These are phyloP conservation scores for Mortierella alpina DNA, from an alignment of 192 early-diverging fungal genomes.

Conservation along the genomic window DNA sequence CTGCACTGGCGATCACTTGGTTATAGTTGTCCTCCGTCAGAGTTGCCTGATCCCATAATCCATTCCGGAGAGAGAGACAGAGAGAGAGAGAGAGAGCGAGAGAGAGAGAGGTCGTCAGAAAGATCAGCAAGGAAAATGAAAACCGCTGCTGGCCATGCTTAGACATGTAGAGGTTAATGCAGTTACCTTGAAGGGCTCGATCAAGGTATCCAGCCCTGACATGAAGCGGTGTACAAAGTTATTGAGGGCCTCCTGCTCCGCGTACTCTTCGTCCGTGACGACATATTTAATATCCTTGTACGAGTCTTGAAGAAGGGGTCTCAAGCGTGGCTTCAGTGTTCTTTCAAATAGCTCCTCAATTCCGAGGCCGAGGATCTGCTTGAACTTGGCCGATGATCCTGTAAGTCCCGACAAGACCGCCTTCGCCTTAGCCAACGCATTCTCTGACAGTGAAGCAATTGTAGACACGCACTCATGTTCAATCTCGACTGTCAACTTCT, in stretches of 20 bases:
- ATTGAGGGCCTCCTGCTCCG: conserved; percentile 81
- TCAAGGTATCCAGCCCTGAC: conserved; percentile 70
- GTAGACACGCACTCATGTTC: conserved; percentile 62
- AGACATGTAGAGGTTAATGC: background rate
- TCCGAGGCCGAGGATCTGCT: conserved; percentile 66
- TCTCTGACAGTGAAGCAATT: conserved; percentile 61
- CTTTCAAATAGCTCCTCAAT: conserved; percentile 87
- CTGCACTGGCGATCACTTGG: conserved; percentile 67
- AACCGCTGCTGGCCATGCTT: background rate
- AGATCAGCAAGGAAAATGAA: background rate
- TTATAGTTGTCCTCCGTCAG: conserved; percentile 79
- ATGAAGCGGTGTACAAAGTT: conserved; percentile 86
- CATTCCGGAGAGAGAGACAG: conserved; percentile 8
- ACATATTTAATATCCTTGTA: conserved; percentile 91
- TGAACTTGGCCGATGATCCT: conserved; percentile 71
- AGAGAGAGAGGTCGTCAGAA: too few species aligned
- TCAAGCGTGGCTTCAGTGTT: conserved; percentile 82
- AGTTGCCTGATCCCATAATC: conserved; percentile 51
- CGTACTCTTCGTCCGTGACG: conserved; percentile 92
- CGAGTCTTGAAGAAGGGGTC: conserved; percentile 82
- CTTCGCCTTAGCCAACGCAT: conserved; percentile 64
- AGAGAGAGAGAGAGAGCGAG: background rate
- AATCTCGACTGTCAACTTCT: conserved; percentile 77
- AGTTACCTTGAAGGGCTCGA: conserved; percentile 69
- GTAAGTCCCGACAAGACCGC: conserved; percentile 68